Percentiles rank a stretch among this genome's conserved stretches.
Conservation (phyloP, 192 early-diverging fungal species). For the Entophlyctis helioformis region DNA sequence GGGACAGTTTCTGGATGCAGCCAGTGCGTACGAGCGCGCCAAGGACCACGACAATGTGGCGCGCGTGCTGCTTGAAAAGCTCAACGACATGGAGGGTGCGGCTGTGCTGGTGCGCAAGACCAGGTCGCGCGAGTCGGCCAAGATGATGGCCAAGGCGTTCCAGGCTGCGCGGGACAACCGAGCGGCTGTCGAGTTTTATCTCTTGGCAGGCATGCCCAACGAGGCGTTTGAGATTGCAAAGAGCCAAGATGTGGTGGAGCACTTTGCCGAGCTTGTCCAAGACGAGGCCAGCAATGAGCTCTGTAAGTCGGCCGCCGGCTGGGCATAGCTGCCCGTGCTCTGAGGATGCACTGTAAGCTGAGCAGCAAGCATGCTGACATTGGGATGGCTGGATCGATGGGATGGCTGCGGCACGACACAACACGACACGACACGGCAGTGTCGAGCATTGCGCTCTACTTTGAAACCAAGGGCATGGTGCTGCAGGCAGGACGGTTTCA, state of each 20-base stretch:
- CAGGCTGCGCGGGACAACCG: slow-evolving; percentile 27
- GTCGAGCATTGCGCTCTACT: slow-evolving; percentile 29
- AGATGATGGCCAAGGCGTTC: slow-evolving; percentile 36
- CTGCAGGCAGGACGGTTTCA: slow-evolving; percentile 35
- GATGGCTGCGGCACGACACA: not conserved
- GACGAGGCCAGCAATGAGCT: slow-evolving; percentile 25
- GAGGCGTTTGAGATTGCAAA: slow-evolving; percentile 47
- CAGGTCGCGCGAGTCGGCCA: slow-evolving; percentile 33
- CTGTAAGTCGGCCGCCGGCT: slow-evolving; percentile 12
- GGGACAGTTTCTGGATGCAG: slow-evolving; percentile 31
- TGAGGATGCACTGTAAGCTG: too few species aligned
- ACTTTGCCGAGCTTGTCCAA: slow-evolving; percentile 35
- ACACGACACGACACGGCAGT: slow-evolving; percentile 5
- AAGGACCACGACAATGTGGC: slow-evolving; percentile 37
- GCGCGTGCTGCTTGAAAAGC: slow-evolving; percentile 31
- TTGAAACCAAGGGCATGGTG: slow-evolving; percentile 27
- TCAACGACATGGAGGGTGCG: slow-evolving; percentile 32
- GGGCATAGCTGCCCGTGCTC: too few species aligned
- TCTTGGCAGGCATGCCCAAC: slow-evolving; percentile 40
- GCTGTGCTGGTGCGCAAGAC: slow-evolving; percentile 33
- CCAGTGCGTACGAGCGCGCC: slow-evolving; percentile 35
- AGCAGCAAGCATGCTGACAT: too few species aligned
- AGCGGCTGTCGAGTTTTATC: slow-evolving; percentile 41
- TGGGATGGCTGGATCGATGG: not conserved
- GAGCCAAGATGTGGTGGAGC: slow-evolving; percentile 40